A percentile compares a stretch with the other conserved stretches of the same genome.
phyloP scores from a whole-genome alignment of 2,329 filamentous ascomycete genomes.

The Decorospora gaudefroyi region DNA sequence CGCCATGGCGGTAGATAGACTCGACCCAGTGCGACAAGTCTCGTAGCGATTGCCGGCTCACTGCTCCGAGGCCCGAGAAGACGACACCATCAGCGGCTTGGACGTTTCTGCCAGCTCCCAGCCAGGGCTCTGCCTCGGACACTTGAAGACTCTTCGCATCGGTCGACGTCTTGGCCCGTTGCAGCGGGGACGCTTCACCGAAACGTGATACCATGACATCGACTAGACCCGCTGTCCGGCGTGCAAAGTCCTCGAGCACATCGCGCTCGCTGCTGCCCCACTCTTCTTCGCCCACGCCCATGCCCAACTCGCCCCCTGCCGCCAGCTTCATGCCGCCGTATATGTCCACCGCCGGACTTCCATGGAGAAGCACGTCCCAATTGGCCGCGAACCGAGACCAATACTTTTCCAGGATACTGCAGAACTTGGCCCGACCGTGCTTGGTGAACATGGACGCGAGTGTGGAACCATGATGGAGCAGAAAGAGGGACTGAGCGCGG shows the following conservation, averaged over 20 bases:
- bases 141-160: conserved; percentile 27
- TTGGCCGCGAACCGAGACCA: conserved; percentile 71
- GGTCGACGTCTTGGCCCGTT: conserved; percentile 33
- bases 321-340: conserved; percentile 86
- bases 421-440: conserved; percentile 69
- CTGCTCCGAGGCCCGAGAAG: conserved; percentile 77
- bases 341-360: conserved; percentile 79
- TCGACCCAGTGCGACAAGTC: conserved; percentile 85
- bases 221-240: conserved; percentile 78
- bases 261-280: conserved; percentile 91
- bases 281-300: conserved; percentile 94
- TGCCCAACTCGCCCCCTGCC: conserved; percentile 85
- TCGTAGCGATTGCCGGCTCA: conserved; percentile 72
- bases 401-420: conserved; percentile 72
- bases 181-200: conserved; percentile 59
- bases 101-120: conserved; percentile 71
- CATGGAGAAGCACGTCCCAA: conserved; percentile 90
- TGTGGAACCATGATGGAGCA: conserved; percentile 82
- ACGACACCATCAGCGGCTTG: conserved; percentile 78
- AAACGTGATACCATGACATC: conserved; percentile 89
- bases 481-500: conserved; percentile 80
- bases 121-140: conserved; percentile 62
- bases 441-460: conserved; percentile 71
- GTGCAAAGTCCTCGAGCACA: conserved; percentile 85
- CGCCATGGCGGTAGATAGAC: conserved; percentile 81